A percentile compares a stretch with the other conserved stretches of the same genome.
These are phyloP conservation scores for Macadamia integrifolia DNA, from an alignment of 164 flowering plant species.

Conservation along the genomic window DNA sequence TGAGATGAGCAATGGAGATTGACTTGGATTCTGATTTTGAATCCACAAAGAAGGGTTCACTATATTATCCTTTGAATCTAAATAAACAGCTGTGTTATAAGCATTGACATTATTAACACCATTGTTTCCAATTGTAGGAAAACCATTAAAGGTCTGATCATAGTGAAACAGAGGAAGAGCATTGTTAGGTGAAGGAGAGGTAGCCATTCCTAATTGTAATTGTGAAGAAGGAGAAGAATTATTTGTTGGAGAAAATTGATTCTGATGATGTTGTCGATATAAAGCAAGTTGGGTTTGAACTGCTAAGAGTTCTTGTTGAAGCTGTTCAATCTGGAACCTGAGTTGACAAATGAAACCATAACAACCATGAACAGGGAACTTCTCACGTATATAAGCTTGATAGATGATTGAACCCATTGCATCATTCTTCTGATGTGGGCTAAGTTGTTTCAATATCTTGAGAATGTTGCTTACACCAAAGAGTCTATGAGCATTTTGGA, in stretches of 20 bases:
- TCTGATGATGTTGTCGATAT: slow-evolving; percentile 37
- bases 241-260: slow-evolving; percentile 12
- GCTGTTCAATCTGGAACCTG: slow-evolving; percentile 11
- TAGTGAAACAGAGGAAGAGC: slow-evolving; percentile 15
- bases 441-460: slow-evolving; percentile 25
- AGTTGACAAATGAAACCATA: slow-evolving; percentile 19
- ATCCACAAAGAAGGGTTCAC: slow-evolving; percentile 32
- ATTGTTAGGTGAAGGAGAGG: background rate
- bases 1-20: slow-evolving; percentile 25
- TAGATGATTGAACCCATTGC: slow-evolving; percentile 39
- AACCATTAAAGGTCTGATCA: slow-evolving; percentile 5
- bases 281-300: slow-evolving; percentile 43
- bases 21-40: slow-evolving; percentile 26
- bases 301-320: slow-evolving; percentile 42
- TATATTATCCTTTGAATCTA: slow-evolving; percentile 26
- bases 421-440: slow-evolving; percentile 13
- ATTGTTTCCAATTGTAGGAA: slow-evolving; percentile 8
- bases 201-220: slow-evolving; percentile 16
- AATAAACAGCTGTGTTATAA: background rate
- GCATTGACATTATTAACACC: no score
- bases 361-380: slow-evolving; percentile 43
- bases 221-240: slow-evolving; percentile 13
- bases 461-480: slow-evolving; percentile 54
- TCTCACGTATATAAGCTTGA: slow-evolving; percentile 34
- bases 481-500: slow-evolving; percentile 49